Conservation (phyloP, 2,329 filamentous ascomycete genomes). For the Ceratocystis papillata region DNA sequence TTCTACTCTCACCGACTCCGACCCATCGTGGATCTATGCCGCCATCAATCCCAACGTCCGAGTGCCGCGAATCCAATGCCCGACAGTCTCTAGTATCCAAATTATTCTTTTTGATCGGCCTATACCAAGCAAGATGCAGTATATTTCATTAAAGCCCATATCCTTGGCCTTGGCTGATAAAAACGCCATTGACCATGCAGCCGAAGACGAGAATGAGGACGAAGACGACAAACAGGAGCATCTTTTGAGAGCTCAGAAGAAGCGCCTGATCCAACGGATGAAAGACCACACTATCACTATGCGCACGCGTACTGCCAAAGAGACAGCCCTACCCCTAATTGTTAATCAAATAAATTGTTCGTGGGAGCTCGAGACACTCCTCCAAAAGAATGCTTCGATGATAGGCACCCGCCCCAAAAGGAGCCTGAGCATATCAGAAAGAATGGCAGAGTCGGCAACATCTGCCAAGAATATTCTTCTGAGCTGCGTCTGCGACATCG, state of each 20-base stretch:
- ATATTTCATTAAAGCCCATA: constrained; percentile 83
- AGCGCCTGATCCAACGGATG: constrained; percentile 69
- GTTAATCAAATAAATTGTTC: constrained; percentile 95
- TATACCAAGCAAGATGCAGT: constrained; percentile 82
- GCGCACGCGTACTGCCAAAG: constrained; percentile 67
- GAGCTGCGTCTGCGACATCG: constrained; percentile 56
- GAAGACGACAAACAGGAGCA: constrained; percentile 59
- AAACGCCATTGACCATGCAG: constrained; percentile 31
- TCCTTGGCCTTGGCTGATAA: constrained; percentile 75
- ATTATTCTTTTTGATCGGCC: constrained; percentile 83
- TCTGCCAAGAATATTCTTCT: constrained; percentile 69
- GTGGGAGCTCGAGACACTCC: constrained; percentile 70
- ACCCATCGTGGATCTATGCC: constrained; percentile 59
- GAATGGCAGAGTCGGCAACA: constrained; percentile 84
- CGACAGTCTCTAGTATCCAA: constrained; percentile 64
- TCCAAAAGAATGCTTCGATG: constrained; percentile 82
- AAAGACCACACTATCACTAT: constrained; percentile 76
- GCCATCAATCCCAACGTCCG: constrained; percentile 41
- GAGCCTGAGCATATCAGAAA: constrained; percentile 82
- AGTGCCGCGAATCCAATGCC: constrained; percentile 64
- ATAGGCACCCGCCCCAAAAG: constrained; percentile 73
- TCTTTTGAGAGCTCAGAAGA: constrained; percentile 47
- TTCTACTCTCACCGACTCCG: constrained; percentile 41
- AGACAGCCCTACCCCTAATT: constrained; percentile 67
- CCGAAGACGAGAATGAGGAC: constrained; percentile 52